Conservation (phyloP, 176 grass and related monocot species). For the Hsuehochloa calcarea region DNA sequence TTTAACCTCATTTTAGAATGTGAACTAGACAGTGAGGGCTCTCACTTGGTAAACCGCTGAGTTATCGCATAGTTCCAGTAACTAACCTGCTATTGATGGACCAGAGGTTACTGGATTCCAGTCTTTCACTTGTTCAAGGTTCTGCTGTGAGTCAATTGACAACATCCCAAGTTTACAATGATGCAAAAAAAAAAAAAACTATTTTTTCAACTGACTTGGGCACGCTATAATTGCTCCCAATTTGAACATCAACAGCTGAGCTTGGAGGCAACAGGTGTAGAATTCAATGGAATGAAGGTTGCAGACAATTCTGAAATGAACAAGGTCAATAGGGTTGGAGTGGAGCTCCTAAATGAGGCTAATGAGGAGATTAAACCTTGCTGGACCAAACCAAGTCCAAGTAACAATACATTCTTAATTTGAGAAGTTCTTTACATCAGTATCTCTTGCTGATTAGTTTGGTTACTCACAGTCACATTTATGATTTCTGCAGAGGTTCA, state of each 20-base stretch:
- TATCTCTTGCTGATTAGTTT: constrained; percentile 17
- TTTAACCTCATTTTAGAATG: background rate
- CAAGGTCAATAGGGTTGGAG: background rate
- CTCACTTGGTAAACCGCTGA: background rate
- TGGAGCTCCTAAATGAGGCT: constrained; percentile 34
- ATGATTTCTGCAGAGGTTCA: constrained; percentile 40
- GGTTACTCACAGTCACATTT: background rate
- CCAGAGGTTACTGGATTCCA: background rate
- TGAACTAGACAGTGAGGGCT: background rate
- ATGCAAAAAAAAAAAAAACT: background rate
- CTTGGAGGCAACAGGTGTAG: constrained; percentile 26
- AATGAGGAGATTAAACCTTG: constrained; percentile 64
- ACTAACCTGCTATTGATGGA: background rate
- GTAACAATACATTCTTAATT: constrained; percentile 23
- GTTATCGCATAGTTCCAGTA: background rate
- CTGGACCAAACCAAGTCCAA: constrained; percentile 69
- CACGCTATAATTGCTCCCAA: constrained; percentile 2
- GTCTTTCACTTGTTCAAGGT: background rate
- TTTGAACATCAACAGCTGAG: constrained; percentile 44
- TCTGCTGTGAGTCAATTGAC: background rate
- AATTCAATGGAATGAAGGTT: constrained; percentile 40
- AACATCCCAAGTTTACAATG: background rate
- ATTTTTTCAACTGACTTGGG: background rate
- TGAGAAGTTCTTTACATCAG: background rate
- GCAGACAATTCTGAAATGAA: constrained; percentile 44